Base-by-base conservation (phyloP, 768 basidiomycete genomes). In the Collybiopsis confluens region DNA sequence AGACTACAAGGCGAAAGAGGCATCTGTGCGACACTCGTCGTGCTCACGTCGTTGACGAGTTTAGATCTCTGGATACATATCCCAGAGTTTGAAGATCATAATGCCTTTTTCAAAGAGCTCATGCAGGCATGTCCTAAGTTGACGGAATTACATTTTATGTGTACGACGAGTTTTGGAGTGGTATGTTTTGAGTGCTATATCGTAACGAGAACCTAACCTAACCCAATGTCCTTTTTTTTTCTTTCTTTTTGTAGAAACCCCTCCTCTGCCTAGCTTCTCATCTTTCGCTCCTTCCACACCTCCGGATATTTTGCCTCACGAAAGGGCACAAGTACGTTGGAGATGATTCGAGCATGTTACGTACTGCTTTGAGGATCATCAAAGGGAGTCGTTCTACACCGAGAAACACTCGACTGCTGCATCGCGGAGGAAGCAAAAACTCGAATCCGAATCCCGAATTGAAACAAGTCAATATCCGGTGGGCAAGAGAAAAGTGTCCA, bases 121-220 rank as follows among this genome's bases (percentile, higher is more conserved):
- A 60, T 77, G 8, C 60, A 56, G 7, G 56, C 71, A 0, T 71
- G 71, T 56, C 70, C 70, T 0, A 68, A 65, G 28, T 62, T 79
- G 35, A 74, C 72, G 20, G 77, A 78, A 56, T 66, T 79, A 26
- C 77, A 78, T 61, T 76, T 76, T 46, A 78, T 78, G 77, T 78
- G 76, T 56, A 79, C 77, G 4, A 78, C 75, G 1, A 60, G 70
- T 9, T 76, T 78, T 60, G 70, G 72, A 8, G 63, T 62, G 48
- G 75, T 74, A 52, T 42, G 72, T 68, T 6, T 8, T 51, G n/a
- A n/a, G n/a, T n/a, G n/a, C n/a, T n/a, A n/a, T n/a, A n/a, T n/a
- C n/a, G n/a, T n/a, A n/a, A n/a, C n/a, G n/a, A n/a, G n/a, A n/a
- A n/a, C n/a, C n/a, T n/a, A n/a, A 24, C n/a, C 28, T 43, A 44